These are phyloP conservation scores for Tricholoma furcatifolium DNA, from an alignment of 768 basidiomycete species.

Conservation along the genomic window DNA sequence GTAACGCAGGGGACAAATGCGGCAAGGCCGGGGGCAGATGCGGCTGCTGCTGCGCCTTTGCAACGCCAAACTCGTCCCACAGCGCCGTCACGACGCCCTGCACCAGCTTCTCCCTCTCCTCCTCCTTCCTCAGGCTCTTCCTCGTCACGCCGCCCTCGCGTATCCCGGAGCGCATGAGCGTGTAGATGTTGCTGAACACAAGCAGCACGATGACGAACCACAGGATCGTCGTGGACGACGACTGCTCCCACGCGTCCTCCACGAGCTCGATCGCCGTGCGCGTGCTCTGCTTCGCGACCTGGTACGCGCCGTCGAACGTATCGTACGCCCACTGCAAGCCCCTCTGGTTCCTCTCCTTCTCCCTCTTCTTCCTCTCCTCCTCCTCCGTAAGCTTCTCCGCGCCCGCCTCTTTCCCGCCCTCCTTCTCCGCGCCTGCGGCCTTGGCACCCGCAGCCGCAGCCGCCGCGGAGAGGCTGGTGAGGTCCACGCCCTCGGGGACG, in stretches of 20 bases:
- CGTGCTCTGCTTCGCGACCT: conserved; percentile 70
- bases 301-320: conserved; percentile 73
- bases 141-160: conserved; percentile 41
- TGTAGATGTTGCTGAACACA: conserved; percentile 79
- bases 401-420: conserved; percentile 24
- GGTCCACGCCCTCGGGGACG: conserved; percentile 76
- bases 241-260: conserved; percentile 77
- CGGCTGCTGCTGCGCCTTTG: conserved; percentile 29
- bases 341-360: conserved; percentile 66
- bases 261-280: conserved; percentile 75
- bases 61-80: conserved; percentile 65
- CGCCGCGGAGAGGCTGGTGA: conserved; percentile 47
- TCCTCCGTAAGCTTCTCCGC: conserved; percentile 24
- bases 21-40: not conserved
- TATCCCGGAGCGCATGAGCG: conserved; percentile 41
- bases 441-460: conserved; percentile 31
- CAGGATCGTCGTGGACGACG: conserved; percentile 67
- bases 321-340: conserved; percentile 88
- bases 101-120: conserved; percentile 75
- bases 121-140: conserved; percentile 52
- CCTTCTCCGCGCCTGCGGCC: conserved; percentile 18
- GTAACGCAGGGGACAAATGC: conserved; percentile 7
- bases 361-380: conserved; percentile 53
- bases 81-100: conserved; percentile 70
- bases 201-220: conserved; percentile 71